phyloP scores from a whole-genome alignment of 192 early-diverging fungal species.

The Paraglomus brasilianum region DNA sequence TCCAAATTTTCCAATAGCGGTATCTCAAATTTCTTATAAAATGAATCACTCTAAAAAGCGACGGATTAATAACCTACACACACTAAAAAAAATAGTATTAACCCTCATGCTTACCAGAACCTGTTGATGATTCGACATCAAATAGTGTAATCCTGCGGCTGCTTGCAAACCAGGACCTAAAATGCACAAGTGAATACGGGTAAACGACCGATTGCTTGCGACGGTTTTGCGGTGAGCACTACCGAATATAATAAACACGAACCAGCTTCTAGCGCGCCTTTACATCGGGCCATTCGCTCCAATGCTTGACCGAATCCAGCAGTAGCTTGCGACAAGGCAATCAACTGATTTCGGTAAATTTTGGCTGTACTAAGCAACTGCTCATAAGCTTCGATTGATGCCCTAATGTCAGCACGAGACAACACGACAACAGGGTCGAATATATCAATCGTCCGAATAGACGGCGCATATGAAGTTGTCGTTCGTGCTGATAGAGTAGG shows the following conservation, averaged over 20 bases:
- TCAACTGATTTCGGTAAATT: conserved; percentile 47
- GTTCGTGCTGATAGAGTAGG: conserved; percentile 6
- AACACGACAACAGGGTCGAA: conserved; percentile 38
- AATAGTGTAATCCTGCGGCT: conserved; percentile 48
- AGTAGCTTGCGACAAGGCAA: conserved; percentile 43
- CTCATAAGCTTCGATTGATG: conserved; percentile 41
- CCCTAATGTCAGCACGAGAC: conserved; percentile 41
- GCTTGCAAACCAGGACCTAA: conserved; percentile 48
- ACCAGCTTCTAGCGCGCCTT: conserved; percentile 42
- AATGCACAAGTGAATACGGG: background rate
- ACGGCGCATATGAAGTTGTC: conserved; percentile 10
- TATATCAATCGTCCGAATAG: conserved; percentile 33
- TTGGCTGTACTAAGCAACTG: conserved; percentile 42
- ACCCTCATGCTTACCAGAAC: conserved; percentile 40
- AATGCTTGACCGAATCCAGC: conserved; percentile 51
- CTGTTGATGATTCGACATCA: conserved; percentile 56
- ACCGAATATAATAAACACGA: background rate
- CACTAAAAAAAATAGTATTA: background rate
- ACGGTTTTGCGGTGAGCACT: no score
- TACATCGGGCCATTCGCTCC: conserved; percentile 47
- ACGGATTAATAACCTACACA: no score
- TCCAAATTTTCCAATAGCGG: conserved; percentile 48
- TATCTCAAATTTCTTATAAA: conserved; percentile 49
- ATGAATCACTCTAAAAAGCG: conserved; percentile 38
- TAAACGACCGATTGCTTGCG: background rate